A percentile compares a stretch with the other conserved stretches of the same genome.
phyloP scores from a whole-genome alignment of 1,284 basidiomycete genomes.

The Marasmius tenuissimus region DNA sequence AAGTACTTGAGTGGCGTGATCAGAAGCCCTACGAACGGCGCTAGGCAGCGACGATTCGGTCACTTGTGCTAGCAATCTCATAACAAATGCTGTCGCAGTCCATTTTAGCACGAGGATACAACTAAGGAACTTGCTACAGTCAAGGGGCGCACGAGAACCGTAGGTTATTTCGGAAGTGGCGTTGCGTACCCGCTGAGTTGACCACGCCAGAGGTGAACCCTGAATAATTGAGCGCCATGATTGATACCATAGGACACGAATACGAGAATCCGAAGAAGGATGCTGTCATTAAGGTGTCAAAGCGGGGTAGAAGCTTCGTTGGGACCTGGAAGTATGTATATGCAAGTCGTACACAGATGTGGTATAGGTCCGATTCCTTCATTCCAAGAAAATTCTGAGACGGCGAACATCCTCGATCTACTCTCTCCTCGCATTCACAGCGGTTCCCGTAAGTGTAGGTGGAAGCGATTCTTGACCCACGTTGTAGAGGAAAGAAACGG shows the following conservation, averaged over 20 bases:
- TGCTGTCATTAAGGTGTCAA: neutral
- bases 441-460: slow-evolving; percentile 66
- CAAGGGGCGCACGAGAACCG: neutral
- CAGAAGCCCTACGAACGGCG: too few species aligned
- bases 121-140: too few species aligned
- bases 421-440: slow-evolving; percentile 53
- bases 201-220: neutral
- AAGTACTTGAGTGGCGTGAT: too few species aligned
- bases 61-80: too few species aligned
- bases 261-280: neutral
- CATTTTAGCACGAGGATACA: too few species aligned
- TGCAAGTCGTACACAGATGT: neutral
- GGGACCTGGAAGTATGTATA: neutral
- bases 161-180: neutral
- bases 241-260: neutral
- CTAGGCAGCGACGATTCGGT: too few species aligned
- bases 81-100: too few species aligned
- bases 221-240: neutral
- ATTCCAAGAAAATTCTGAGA: neutral
- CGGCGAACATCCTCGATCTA: slow-evolving; percentile 23
- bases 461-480: slow-evolving; percentile 66
- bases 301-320: neutral
- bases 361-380: neutral
- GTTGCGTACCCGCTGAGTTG: neutral
- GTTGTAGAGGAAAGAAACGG: slow-evolving; percentile 62